Base-by-base conservation (phyloP, 192 early-diverging fungal genomes). In the Coemansia sp. region DNA sequence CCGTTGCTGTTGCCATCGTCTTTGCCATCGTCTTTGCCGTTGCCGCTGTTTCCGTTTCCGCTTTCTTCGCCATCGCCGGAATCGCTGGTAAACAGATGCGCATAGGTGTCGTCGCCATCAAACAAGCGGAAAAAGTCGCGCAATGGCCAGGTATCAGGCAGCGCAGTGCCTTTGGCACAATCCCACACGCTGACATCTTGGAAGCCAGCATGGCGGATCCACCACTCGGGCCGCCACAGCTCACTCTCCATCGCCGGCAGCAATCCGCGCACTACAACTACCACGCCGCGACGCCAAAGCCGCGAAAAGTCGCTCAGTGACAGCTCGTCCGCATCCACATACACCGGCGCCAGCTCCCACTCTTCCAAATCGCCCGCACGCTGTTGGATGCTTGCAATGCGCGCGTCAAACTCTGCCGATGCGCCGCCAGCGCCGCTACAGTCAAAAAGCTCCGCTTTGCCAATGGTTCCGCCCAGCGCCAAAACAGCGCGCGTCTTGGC, bases 141-240 rank as follows among this genome's bases (percentile, higher is more conserved):
- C 65, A 87, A 53, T 2, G 71, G 65, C 64, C 73, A 71, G 4
- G 58, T 48, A 54, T 72, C 77, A 10, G 42, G 50, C 42, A 62
- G 69, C 5, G 60, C 50, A 0, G 56, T 57, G 9, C 62, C 66
- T 2, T 69, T 61, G 4, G 43, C 64, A 58, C 88, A 89, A 68
- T 92, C 85, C 13, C 87, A 74, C 12, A 92, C 75, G 38, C 43
- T 67, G 47, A 87, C 79, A 9, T 37, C 12, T 48, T 89, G 85
- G 5, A 47, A 15, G 9, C 88, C 87, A 26, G 61, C 61, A 5
- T 57, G 70, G 57, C 15, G 64, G 39, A 52, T 74, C 76, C 75
- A 77, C 71, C 72, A 77, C 15, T 68, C 42, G 0, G 80, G 80
- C 59, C 39, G 26, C 80, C 80, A 83, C 13, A 71, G 54, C 32